Percentiles rank a stretch among this genome's conserved stretches.
These are phyloP conservation scores for Choiromyces venosus DNA, from an alignment of 495 filamentous ascomycete species.

Conservation along the genomic window DNA sequence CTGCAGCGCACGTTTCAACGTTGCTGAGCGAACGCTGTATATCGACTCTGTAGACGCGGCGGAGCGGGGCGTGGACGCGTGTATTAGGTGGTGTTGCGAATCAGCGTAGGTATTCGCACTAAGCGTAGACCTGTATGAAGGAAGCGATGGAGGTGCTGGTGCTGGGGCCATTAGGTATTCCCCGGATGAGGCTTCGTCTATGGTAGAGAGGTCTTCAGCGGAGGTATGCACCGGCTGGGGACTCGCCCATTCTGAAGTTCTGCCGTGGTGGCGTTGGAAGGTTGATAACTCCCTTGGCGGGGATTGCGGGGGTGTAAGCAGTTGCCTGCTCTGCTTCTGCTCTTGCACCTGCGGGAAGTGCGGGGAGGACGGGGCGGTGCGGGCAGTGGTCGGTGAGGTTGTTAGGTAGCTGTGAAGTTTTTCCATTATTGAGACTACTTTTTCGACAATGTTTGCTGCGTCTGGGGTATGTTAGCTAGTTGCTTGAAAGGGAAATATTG, in stretches of 20 bases:
- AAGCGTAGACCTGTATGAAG: neutral
- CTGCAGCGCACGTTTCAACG: neutral
- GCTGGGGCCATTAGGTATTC: neutral
- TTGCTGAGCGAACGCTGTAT: conserved; percentile 1
- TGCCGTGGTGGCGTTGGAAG: neutral
- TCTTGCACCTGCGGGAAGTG: neutral
- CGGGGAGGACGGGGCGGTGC: neutral
- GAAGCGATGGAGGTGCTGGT: neutral
- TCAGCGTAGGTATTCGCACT: neutral
- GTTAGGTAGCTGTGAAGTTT: conserved; percentile 26
- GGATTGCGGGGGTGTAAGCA: neutral
- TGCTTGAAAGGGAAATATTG: neutral
- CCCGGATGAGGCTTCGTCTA: neutral
- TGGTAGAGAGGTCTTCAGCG: neutral
- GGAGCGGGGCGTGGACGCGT: neutral
- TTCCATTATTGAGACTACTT: conserved; percentile 24
- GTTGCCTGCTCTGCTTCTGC: neutral
- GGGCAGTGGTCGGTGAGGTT: neutral
- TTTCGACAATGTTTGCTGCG: conserved; percentile 24
- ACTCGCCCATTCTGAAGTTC: neutral
- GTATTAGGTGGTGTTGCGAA: neutral
- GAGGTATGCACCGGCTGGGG: neutral
- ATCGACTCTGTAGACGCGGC: neutral
- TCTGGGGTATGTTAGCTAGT: conserved; percentile 1
- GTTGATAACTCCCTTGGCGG: neutral